These are phyloP conservation scores for Fusarium subtropicale DNA, from an alignment of 2,329 filamentous ascomycete species.

Conservation along the genomic window DNA sequence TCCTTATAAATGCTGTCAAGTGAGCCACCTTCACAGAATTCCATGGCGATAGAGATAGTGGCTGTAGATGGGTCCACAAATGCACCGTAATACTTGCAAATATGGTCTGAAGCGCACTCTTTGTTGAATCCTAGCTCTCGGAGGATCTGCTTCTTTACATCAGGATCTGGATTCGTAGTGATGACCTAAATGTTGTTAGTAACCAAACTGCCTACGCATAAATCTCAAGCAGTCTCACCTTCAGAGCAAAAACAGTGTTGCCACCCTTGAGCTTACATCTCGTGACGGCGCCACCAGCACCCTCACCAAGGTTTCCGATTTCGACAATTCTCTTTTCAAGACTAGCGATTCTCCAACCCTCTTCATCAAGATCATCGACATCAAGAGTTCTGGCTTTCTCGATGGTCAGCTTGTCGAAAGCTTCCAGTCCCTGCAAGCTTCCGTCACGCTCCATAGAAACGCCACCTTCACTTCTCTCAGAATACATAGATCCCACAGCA, in stretches of 20 bases:
- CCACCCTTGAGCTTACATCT: slow-evolving; percentile 88
- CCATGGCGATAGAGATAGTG: slow-evolving; percentile 98
- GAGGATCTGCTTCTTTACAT: slow-evolving; percentile 98
- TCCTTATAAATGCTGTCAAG: slow-evolving; percentile 97
- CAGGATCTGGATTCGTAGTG: slow-evolving; percentile 96
- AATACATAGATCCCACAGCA: slow-evolving; percentile 86
- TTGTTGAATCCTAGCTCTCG: slow-evolving; percentile 98
- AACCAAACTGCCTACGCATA: neutral
- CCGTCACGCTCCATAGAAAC: slow-evolving; percentile 84
- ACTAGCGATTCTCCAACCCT: slow-evolving; percentile 94
- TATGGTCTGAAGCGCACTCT: slow-evolving; percentile 93
- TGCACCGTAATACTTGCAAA: slow-evolving; percentile 96
- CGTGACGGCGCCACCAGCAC: slow-evolving; percentile 94
- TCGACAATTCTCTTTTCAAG: slow-evolving; percentile 89
- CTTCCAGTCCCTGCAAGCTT: slow-evolving; percentile 80
- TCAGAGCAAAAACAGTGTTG: slow-evolving; percentile 94
- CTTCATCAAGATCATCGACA: slow-evolving; percentile 94
- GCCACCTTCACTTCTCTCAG: slow-evolving; percentile 80
- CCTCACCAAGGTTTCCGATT: slow-evolving; percentile 90
- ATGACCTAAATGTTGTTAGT: slow-evolving; percentile 76
- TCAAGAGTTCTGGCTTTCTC: slow-evolving; percentile 87
- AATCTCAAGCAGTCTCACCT: slow-evolving; percentile 68
- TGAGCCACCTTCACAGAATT: slow-evolving; percentile 97
- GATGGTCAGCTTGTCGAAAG: slow-evolving; percentile 81
- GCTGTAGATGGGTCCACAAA: slow-evolving; percentile 96